A percentile compares a stretch with the other conserved stretches of the same genome.
Evolutionary conservation across 139 green algal species (phyloP).

Genomic region (Mesotaenium endlicherianum): DNA sequence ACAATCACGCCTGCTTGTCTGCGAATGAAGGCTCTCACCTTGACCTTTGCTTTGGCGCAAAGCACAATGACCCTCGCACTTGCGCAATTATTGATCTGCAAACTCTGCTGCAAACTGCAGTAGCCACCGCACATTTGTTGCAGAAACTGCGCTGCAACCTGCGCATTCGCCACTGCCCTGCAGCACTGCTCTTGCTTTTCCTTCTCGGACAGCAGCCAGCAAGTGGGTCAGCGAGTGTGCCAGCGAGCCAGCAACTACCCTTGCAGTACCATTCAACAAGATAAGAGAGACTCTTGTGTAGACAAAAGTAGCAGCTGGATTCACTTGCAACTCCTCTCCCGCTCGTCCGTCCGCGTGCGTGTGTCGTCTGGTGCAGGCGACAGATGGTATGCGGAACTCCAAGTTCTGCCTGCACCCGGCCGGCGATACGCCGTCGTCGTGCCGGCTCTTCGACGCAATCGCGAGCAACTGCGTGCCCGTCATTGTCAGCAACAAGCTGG

Average conservation of each 20-base stretch:
- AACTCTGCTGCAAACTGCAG: background rate
- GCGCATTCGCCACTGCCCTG: background rate
- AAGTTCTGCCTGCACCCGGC: slow-evolving; percentile 50
- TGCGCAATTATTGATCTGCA: background rate
- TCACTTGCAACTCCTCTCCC: background rate
- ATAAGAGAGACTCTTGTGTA: background rate
- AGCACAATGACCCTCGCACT: background rate
- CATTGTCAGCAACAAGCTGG: slow-evolving; percentile 33
- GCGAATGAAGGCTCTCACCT: background rate
- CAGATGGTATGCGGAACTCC: slow-evolving; percentile 33
- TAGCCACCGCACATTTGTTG: background rate
- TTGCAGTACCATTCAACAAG: background rate
- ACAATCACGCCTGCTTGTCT: background rate
- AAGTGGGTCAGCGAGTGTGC: background rate
- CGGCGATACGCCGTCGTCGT: slow-evolving; percentile 35
- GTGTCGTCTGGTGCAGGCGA: background rate
- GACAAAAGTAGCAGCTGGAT: background rate
- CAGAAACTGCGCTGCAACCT: too few relatives aligned
- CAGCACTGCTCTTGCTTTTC: background rate
- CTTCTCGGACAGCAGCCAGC: background rate
- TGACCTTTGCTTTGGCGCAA: background rate
- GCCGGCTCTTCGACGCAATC: slow-evolving; percentile 40
- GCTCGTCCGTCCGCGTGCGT: background rate
- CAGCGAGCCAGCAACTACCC: background rate
- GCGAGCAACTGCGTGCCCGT: slow-evolving; percentile 40